Conservation (phyloP, 768 basidiomycete species). For the Amanita muscaria region DNA sequence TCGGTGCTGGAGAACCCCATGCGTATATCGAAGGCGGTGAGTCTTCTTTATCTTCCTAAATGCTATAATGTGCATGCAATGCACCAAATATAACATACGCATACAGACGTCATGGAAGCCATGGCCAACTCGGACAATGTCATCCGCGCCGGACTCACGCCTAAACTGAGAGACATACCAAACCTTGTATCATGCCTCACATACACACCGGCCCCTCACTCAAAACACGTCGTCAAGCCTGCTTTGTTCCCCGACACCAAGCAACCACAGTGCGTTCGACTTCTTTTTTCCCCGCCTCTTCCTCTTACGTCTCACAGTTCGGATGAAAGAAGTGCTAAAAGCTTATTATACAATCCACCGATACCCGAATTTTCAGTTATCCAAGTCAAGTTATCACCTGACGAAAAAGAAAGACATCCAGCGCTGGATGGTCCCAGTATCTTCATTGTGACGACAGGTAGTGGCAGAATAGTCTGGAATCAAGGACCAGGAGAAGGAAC, state of each 20-base stretch:
- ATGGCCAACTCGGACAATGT: slow-evolving; percentile 99
- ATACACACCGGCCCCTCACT: slow-evolving; percentile 62
- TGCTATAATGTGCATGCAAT: too few relatives aligned
- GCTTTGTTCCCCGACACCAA: slow-evolving; percentile 29
- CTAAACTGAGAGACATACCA: slow-evolving; percentile 89
- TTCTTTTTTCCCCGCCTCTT: neutral
- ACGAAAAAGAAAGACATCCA: slow-evolving; percentile 44
- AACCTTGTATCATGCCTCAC: slow-evolving; percentile 86
- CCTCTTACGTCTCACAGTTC: too few relatives aligned
- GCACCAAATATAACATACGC: too few relatives aligned
- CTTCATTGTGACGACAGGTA: slow-evolving; percentile 64
- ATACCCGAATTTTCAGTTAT: slow-evolving; percentile 91
- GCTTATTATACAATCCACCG: slow-evolving; percentile 78
- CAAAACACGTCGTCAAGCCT: slow-evolving; percentile 64
- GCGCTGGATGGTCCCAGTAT: slow-evolving; percentile 80
- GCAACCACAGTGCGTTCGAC: neutral
- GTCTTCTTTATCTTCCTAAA: slow-evolving; percentile 14
- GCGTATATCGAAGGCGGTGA: slow-evolving; percentile 91
- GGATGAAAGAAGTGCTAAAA: slow-evolving; percentile 17
- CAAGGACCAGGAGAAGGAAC: slow-evolving; percentile 18
- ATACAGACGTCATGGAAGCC: slow-evolving; percentile 95
- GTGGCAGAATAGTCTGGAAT: slow-evolving; percentile 51
- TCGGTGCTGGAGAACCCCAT: slow-evolving; percentile 94
- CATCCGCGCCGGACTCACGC: slow-evolving; percentile 95
- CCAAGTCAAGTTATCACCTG: slow-evolving; percentile 38